phyloP scores from a whole-genome alignment of 306 rosid species.

The Hippophae tibetana region DNA sequence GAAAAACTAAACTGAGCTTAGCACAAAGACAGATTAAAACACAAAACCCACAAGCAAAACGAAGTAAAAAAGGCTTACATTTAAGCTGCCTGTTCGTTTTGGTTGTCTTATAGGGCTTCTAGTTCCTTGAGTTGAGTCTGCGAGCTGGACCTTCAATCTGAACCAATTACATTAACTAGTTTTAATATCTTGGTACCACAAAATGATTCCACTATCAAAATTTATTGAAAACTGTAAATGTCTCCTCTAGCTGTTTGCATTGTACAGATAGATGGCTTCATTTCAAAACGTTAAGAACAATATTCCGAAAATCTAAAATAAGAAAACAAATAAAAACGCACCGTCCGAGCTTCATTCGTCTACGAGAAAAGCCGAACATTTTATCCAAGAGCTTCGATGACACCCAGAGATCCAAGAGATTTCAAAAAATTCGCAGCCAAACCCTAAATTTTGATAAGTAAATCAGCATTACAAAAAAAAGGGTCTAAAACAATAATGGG shows the following conservation, averaged over 20 bases:
- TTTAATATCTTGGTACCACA: not conserved
- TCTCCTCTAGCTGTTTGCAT: not conserved
- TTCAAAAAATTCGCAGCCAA: conserved; percentile 2
- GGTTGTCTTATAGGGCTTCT: conserved; percentile 64
- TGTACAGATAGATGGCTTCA: not conserved
- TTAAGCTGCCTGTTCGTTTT: conserved; percentile 42
- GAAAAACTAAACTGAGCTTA: conserved; percentile 17
- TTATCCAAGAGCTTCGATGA: conserved; percentile 10
- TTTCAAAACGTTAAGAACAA: not conserved
- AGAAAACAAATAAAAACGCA: conserved; percentile 14
- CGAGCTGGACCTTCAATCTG: conserved; percentile 70
- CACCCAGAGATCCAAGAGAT: conserved; percentile 18
- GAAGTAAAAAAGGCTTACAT: conserved; percentile 27
- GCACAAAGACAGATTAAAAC: not conserved
- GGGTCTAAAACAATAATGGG: not conserved
- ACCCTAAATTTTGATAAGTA: conserved; percentile 13
- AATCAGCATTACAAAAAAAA: conserved; percentile 22
- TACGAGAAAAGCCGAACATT: conserved; percentile 85
- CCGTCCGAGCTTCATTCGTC: conserved; percentile 79
- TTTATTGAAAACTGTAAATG: not conserved
- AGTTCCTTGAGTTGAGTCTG: conserved; percentile 67
- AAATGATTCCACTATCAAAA: not conserved
- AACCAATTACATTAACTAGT: not conserved
- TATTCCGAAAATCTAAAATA: not conserved
- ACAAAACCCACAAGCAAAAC: conserved; percentile 9